phyloP scores from a whole-genome alignment of 2,329 filamentous ascomycete species.

The Aspergillus sojae region DNA sequence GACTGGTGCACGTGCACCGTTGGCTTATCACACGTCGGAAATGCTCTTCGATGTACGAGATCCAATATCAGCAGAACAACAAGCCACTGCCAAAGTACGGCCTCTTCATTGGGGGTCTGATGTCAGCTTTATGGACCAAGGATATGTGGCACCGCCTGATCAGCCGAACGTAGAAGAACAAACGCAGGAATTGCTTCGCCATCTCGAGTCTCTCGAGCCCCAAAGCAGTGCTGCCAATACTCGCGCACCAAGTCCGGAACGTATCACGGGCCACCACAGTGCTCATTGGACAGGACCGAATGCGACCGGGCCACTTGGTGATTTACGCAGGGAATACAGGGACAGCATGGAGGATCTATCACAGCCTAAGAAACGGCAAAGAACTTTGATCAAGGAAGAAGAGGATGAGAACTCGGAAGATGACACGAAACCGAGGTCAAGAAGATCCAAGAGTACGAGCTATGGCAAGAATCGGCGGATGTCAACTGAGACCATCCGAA shows the following conservation, averaged over 20 bases:
- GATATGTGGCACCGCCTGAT: conserved; percentile 60
- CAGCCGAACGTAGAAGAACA: conserved; percentile 63
- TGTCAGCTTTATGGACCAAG: conserved; percentile 62
- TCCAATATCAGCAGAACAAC: conserved; percentile 37
- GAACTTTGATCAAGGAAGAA: conserved; percentile 42
- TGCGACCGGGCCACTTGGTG: conserved; percentile 11
- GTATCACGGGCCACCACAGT: conserved; percentile 21
- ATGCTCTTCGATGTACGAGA: conserved; percentile 43
- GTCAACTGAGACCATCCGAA: conserved; percentile 42
- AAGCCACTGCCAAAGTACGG: conserved; percentile 43
- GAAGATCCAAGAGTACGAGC: conserved; percentile 53
- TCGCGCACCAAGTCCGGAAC: conserved; percentile 59
- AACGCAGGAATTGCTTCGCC: conserved; percentile 58
- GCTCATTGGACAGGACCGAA: conserved; percentile 20
- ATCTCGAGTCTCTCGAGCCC: conserved; percentile 60
- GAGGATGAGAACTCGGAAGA: conserved; percentile 41
- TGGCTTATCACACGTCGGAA: conserved; percentile 39
- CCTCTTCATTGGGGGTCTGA: conserved; percentile 70
- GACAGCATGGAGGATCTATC: conserved; percentile 26
- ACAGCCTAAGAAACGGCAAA: conserved; percentile 37
- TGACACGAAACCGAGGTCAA: conserved; percentile 41
- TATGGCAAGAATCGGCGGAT: conserved; percentile 34
- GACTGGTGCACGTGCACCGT: conserved; percentile 27
- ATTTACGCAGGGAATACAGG: conserved; percentile 18
- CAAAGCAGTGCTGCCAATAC: conserved; percentile 63